Evolutionary conservation across 2,329 filamentous ascomycete genomes (phyloP).

Genomic region (Penicillium paneum): DNA sequence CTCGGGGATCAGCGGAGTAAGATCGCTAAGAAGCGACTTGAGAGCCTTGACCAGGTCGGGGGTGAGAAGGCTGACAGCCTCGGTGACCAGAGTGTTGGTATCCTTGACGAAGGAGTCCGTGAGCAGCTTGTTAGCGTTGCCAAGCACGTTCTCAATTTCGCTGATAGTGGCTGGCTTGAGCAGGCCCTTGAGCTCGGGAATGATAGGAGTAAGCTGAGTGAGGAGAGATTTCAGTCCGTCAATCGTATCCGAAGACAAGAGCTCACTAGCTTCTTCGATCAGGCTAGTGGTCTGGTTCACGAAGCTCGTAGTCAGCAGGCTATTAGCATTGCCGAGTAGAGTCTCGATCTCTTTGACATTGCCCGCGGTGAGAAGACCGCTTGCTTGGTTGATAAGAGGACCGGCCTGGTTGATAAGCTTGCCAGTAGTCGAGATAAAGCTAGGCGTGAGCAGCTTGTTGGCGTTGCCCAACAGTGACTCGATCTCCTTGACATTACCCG

Average conservation of each 20-base stretch:
- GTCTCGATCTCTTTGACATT: slow-evolving; percentile 73
- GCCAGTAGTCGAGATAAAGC: slow-evolving; percentile 13
- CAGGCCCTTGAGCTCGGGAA: slow-evolving; percentile 20
- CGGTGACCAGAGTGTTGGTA: slow-evolving; percentile 17
- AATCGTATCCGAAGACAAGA: slow-evolving; percentile 13
- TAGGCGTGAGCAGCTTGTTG: slow-evolving; percentile 12
- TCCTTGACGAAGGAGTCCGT: slow-evolving; percentile 21
- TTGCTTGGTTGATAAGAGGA: neutral
- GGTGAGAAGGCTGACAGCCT: slow-evolving; percentile 21
- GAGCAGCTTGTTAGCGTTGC: slow-evolving; percentile 22
- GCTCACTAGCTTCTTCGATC: slow-evolving; percentile 14
- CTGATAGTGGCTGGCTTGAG: slow-evolving; percentile 21
- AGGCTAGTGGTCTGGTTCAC: slow-evolving; percentile 15
- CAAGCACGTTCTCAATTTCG: slow-evolving; percentile 17
- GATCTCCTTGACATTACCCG: slow-evolving; percentile 65
- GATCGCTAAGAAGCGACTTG: slow-evolving; percentile 18
- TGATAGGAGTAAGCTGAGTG: slow-evolving; percentile 10
- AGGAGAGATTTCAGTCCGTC: slow-evolving; percentile 23
- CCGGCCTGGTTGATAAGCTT: slow-evolving; percentile 16
- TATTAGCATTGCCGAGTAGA: slow-evolving; percentile 21
- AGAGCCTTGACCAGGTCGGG: slow-evolving; percentile 17
- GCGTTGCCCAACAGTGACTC: slow-evolving; percentile 49
- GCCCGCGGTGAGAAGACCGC: slow-evolving; percentile 35
- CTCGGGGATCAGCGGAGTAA: slow-evolving; percentile 18
- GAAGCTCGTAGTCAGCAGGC: slow-evolving; percentile 11